phyloP scores from a whole-genome alignment of 495 filamentous ascomycete species.

The Tetracladium setigerum region DNA sequence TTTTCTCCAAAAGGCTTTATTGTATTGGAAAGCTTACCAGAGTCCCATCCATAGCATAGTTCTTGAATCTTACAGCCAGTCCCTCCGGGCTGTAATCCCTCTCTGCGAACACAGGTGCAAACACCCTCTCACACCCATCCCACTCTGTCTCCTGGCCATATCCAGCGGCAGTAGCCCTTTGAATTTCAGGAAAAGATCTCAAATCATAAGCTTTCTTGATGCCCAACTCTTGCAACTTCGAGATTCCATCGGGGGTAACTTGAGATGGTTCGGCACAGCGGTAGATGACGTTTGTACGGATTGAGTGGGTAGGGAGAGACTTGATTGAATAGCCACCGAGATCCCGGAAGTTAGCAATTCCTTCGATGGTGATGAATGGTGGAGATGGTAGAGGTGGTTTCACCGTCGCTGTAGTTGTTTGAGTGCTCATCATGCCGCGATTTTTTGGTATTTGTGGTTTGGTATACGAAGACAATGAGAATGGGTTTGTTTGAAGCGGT shows the following conservation, averaged over 20 bases:
- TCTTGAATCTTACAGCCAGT: slow-evolving; percentile 36
- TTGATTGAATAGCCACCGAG: slow-evolving; percentile 44
- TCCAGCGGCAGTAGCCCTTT: slow-evolving; percentile 23
- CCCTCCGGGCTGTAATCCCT: slow-evolving; percentile 48
- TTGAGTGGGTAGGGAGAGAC: slow-evolving; percentile 10
- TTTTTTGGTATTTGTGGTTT: too few relatives aligned
- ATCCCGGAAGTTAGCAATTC: slow-evolving; percentile 54
- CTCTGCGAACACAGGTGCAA: slow-evolving; percentile 50
- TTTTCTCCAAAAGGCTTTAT: background rate
- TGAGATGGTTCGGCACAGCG: slow-evolving; percentile 49
- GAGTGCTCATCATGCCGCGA: too few relatives aligned
- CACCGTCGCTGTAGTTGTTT: too few relatives aligned
- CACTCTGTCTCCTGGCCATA: slow-evolving; percentile 31
- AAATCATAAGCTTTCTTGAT: slow-evolving; percentile 61
- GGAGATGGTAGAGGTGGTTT: slow-evolving; percentile 11
- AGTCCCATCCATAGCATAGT: slow-evolving; percentile 33
- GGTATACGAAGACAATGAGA: too few relatives aligned
- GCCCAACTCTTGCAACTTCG: slow-evolving; percentile 39
- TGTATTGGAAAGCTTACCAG: slow-evolving; percentile 26
- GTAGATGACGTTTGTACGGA: slow-evolving; percentile 44
- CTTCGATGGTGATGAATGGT: slow-evolving; percentile 39
- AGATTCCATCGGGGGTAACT: slow-evolving; percentile 42
- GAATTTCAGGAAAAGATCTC: slow-evolving; percentile 46
- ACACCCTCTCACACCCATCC: slow-evolving; percentile 43
- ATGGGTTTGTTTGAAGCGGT: too few relatives aligned